phyloP scores from a whole-genome alignment of 225 moss, liverwort and hornwort genomes.

The Pseudisothecium myosuroides region DNA sequence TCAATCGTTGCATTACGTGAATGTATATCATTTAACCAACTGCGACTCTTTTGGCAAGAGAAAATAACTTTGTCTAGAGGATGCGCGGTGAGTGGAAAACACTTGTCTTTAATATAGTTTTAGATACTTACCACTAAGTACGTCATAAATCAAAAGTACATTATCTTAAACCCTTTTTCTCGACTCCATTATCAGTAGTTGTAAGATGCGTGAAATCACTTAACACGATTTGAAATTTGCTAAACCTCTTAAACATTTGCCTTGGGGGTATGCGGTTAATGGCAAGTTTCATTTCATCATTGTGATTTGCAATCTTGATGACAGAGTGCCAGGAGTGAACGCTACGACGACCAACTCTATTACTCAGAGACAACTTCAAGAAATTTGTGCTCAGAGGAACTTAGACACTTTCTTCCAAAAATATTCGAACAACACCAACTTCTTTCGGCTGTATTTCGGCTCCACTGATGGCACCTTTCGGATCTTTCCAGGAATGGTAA shows the following conservation, averaged over 20 bases:
- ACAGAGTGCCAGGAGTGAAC: background rate
- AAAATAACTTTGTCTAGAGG: background rate
- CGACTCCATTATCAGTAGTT: background rate
- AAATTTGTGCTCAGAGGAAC: background rate
- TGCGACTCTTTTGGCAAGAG: background rate
- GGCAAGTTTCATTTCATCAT: background rate
- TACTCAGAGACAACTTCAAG: background rate
- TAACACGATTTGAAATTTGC: background rate
- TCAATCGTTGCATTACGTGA: background rate
- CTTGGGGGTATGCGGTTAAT: background rate
- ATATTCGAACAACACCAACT: background rate
- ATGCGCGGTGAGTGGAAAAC: background rate
- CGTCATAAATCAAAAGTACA: background rate
- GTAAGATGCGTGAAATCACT: background rate
- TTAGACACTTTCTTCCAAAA: background rate
- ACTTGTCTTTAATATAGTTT: background rate
- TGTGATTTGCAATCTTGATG: background rate
- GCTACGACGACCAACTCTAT: rapidly evolving
- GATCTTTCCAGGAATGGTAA: background rate
- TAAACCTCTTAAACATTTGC: background rate
- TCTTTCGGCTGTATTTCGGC: background rate
- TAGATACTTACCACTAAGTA: no score
- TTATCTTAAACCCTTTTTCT: background rate
- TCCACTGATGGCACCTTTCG: background rate
- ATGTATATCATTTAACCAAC: background rate